Conservation (phyloP, 2,329 filamentous ascomycete genomes). For the Ophiostoma angusticollis region DNA sequence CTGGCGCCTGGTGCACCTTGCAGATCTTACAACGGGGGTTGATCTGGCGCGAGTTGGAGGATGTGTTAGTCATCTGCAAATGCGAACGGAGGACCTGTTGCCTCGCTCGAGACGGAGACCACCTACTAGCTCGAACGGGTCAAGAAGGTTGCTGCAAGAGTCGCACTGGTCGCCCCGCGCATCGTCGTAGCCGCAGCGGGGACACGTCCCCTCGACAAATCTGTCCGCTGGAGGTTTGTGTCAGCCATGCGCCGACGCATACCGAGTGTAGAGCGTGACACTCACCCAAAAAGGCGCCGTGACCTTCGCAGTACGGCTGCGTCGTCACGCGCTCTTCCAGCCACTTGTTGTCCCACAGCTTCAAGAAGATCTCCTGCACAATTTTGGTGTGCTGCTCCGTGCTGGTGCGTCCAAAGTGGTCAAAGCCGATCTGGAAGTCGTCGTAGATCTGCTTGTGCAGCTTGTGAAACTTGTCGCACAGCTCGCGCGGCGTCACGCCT, state of each 20-base stretch:
- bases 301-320: conserved; percentile 69
- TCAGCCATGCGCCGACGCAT: too few species aligned
- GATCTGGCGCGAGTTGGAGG: conserved; percentile 25
- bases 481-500: conserved; percentile 58
- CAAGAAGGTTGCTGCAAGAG: conserved; percentile 58
- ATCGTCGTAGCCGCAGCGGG: conserved; percentile 58
- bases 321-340: conserved; percentile 76
- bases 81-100: too few species aligned
- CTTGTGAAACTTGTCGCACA: conserved; percentile 86
- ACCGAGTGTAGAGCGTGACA: too few species aligned
- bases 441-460: conserved; percentile 84
- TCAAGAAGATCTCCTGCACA: conserved; percentile 77
- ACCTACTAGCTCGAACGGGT: conserved; percentile 49
- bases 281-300: conserved; percentile 54
- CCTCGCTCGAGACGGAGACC: too few species aligned
- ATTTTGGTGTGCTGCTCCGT: conserved; percentile 84
- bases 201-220: conserved; percentile 68
- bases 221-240: conserved; percentile 63
- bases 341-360: conserved; percentile 79
- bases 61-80: too few species aligned
- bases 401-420: conserved; percentile 87
- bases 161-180: conserved; percentile 54
- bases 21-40: conserved; percentile 94
- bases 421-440: conserved; percentile 92
- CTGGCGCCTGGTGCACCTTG: conserved; percentile 74